Evolutionary conservation across 495 filamentous ascomycete species (phyloP), one percentile per base, ranked within the genome.

Genomic region (Eremomyces bilateralis): DNA sequence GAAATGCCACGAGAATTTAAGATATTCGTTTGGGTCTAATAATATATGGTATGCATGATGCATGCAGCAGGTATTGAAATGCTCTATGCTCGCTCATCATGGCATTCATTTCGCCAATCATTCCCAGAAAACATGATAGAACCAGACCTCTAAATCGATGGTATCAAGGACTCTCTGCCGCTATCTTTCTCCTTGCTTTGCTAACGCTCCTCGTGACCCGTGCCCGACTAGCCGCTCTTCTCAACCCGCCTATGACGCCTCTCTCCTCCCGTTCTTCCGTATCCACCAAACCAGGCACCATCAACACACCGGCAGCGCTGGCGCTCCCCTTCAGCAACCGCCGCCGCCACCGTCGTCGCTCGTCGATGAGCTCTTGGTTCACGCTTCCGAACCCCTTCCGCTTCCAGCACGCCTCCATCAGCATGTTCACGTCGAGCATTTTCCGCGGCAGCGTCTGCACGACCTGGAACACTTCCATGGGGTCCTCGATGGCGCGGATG

Each of bases 391-490:
- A 80, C 21, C 82, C 80, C n/a, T 74, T 61, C 16, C 79, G 65
- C 40, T 63, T 64, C 48, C 80, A 84, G 46, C 76, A 83, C 15
- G 77, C 65, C 38, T 91, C 81, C 51, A 94, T 64, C 10, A 97
- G 54, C 4, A 53, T 49, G 43, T 85, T 85, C 37, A 71, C 75
- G 53, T 97, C 84, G 31, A 95, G 41, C 37, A 93, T 56, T 24
- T 64, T 61, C 35, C 84, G 64, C 5, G 88, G 88, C 17, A 93
- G 68, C n/a, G 73, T 71, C 52, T 97, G 88, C 20, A 97, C 80
- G 6, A 91, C 70, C 53, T 91, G 81, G 52, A 93, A 93, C 35
- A 92, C 77, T 56, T 97, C 88, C 80, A 91, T 91, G 3, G 79
- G 77, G 49, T 95, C 85, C 31, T 60, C 64, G 3, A 93, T 73